phyloP scores from a whole-genome alignment of 2,329 filamentous ascomycete genomes.

The Ceratocystis cubensis region DNA sequence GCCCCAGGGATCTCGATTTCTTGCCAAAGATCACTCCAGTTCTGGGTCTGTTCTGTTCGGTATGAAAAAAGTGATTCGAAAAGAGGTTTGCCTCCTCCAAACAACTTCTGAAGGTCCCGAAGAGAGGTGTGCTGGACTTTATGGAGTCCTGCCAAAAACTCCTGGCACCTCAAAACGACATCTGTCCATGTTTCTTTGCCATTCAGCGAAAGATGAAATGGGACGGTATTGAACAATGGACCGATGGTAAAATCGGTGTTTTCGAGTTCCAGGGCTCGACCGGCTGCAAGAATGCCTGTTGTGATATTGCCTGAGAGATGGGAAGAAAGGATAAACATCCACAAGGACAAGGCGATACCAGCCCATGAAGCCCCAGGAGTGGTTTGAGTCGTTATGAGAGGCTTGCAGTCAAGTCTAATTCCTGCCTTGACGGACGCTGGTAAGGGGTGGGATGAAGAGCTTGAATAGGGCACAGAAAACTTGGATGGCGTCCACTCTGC shows the following conservation, averaged over 20 bases:
- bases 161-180: conserved; percentile 52
- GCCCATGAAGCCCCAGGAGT: conserved; percentile 63
- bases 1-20: conserved; percentile 34
- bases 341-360: conserved; percentile 62
- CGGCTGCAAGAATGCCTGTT: conserved; percentile 67
- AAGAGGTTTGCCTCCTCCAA: conserved; percentile 44
- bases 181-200: conserved; percentile 39
- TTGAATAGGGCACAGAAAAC: conserved; percentile 11
- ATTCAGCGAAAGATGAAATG: conserved; percentile 43
- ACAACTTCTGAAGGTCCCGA: conserved; percentile 71
- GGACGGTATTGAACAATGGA: conserved; percentile 81
- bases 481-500: conserved; percentile 24
- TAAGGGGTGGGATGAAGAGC: background rate
- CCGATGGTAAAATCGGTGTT: conserved; percentile 57
- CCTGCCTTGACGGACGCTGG: conserved; percentile 16
- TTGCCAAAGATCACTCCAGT: conserved; percentile 40
- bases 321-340: conserved; percentile 50
- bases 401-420: conserved; percentile 29
- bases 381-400: conserved; percentile 43
- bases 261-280: conserved; percentile 57
- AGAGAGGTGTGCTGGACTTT: conserved; percentile 69
- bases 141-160: conserved; percentile 54
- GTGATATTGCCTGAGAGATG: conserved; percentile 35
- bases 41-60: conserved; percentile 38
- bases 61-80: conserved; percentile 81